Conservation (phyloP, 192 early-diverging fungal genomes). For the Linnemannia hyalina region DNA sequence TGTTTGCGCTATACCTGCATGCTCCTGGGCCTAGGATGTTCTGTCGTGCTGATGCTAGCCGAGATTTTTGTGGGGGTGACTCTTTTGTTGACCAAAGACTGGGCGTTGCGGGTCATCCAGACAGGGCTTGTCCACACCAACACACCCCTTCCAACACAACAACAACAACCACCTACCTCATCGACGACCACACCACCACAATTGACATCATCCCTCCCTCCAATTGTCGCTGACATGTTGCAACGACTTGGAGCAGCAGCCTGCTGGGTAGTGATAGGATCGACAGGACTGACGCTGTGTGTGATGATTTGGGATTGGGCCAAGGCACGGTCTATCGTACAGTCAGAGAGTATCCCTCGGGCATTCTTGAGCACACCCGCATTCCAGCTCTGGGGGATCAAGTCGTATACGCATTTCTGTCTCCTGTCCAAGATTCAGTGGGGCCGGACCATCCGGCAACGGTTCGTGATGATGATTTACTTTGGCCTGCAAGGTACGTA, state of each 20-base stretch:
- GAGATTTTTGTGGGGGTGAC: slow-evolving; percentile 28
- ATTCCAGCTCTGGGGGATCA: slow-evolving; percentile 41
- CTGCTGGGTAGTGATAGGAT: slow-evolving; percentile 38
- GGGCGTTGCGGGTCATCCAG: slow-evolving; percentile 19
- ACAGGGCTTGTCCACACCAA: background rate
- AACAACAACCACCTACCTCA: background rate
- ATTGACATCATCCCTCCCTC: background rate
- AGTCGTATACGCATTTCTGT: slow-evolving; percentile 48
- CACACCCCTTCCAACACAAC: background rate
- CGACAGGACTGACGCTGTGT: slow-evolving; percentile 20
- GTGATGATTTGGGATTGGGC: slow-evolving; percentile 40
- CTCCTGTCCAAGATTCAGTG: slow-evolving; percentile 29
- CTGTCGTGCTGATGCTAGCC: slow-evolving; percentile 10
- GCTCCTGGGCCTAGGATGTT: slow-evolving; percentile 2
- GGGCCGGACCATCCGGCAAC: slow-evolving; percentile 32
- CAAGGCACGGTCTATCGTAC: slow-evolving; percentile 27
- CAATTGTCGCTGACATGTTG: background rate
- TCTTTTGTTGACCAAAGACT: slow-evolving; percentile 24
- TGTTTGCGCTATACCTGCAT: slow-evolving; percentile 21
- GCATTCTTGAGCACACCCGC: slow-evolving; percentile 38
- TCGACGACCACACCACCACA: background rate
- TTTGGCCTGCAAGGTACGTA: slow-evolving; percentile 48
- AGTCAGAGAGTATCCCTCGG: slow-evolving; percentile 37
- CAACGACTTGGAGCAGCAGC: background rate
- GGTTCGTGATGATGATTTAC: slow-evolving; percentile 29